A percentile compares a stretch with the other conserved stretches of the same genome.
phyloP scores from a whole-genome alignment of 805 yeast species.

The Hanseniaspora pseudoguilliermondii region DNA sequence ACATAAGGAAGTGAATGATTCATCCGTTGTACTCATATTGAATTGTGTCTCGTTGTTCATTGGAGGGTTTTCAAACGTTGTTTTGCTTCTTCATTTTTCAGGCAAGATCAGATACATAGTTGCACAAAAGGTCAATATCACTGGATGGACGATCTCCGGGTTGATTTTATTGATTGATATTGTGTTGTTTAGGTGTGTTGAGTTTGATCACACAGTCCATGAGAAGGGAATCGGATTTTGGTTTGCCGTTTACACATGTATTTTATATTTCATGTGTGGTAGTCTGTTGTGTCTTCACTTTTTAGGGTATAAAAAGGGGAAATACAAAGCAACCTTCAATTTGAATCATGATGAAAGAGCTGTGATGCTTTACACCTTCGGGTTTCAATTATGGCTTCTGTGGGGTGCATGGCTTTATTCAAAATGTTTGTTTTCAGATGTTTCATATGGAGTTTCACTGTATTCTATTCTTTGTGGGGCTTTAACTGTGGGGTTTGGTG shows the following conservation, averaged over 20 bases:
- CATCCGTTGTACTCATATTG: conserved; percentile 36
- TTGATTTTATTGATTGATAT: conserved; percentile 36
- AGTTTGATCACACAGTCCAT: conserved; percentile 18
- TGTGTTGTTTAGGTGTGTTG: conserved; percentile 18
- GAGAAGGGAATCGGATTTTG: conserved; percentile 54
- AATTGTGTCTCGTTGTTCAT: conserved; percentile 51
- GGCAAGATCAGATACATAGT: conserved; percentile 43
- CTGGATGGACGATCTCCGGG: conserved; percentile 53
- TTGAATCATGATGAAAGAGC: conserved; percentile 55
- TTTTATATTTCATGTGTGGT: conserved; percentile 48
- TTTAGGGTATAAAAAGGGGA: conserved; percentile 43
- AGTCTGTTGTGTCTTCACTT: conserved; percentile 43
- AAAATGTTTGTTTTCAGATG: conserved; percentile 27
- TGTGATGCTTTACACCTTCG: conserved; percentile 58
- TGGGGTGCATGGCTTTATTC: conserved; percentile 56
- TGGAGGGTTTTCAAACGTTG: conserved; percentile 56
- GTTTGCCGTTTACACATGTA: conserved; percentile 58
- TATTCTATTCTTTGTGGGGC: conserved; percentile 64
- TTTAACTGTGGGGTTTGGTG: conserved; percentile 74
- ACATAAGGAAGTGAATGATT: conserved; percentile 27
- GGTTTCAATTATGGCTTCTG: conserved; percentile 54
- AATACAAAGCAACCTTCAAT: conserved; percentile 62
- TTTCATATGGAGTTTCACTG: conserved; percentile 52
- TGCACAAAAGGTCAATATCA: conserved; percentile 50
- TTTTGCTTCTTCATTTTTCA: conserved; percentile 59